Base-by-base conservation (phyloP, 2,329 filamentous ascomycete genomes). In the Hymenoscyphus fraxineus region DNA sequence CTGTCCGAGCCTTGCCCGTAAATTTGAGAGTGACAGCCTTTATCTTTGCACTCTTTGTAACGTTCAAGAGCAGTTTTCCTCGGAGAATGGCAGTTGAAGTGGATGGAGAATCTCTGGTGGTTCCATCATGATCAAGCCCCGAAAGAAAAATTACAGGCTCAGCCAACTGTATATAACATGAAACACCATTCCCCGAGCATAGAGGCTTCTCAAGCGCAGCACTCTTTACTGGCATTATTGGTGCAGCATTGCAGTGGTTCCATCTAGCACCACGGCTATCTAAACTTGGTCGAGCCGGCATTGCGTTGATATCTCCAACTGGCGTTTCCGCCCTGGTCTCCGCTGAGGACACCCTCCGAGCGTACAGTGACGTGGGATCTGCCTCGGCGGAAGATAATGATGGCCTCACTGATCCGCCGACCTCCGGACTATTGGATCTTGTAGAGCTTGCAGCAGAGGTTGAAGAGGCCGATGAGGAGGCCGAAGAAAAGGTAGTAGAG, bases 31-130 rank as follows among this genome's bases (percentile, higher is more conserved):
- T 93, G 31, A 99, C 85, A 3, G 92, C 89, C 80, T 97, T 97
- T 70, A 99, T 88, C 78, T 99, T 99, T 58, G 93, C 87, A 69
- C 91, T 90, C 75, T 98, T 98, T 57, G 90, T 88, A 13, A 98
- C 85, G 65, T 89, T 89, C 47, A 99, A 76, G 72, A 91, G 89
- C 63, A 99, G 78, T 69, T 88, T 93, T 19, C 95, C 95, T 63
- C 95, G 85, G 15, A 99, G 82, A 74, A 99, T 88, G 0, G 93
- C 91, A 6, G 92, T 94, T 61, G 70, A 64, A 51, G 66, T 72
- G 35, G 69, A 67, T 4, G 60, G 58, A 13, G 71, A 67, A 44
- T 71, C 68, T 59, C 70, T 64, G 15, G 69, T 72, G 7, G 72
- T 72, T 5, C 72, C 72, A 70, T 84, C 82, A 58, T 88, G 85